Evolutionary conservation across 345 rosid genomes (phyloP).

Genomic region (Citrus mangshanensis): DNA sequence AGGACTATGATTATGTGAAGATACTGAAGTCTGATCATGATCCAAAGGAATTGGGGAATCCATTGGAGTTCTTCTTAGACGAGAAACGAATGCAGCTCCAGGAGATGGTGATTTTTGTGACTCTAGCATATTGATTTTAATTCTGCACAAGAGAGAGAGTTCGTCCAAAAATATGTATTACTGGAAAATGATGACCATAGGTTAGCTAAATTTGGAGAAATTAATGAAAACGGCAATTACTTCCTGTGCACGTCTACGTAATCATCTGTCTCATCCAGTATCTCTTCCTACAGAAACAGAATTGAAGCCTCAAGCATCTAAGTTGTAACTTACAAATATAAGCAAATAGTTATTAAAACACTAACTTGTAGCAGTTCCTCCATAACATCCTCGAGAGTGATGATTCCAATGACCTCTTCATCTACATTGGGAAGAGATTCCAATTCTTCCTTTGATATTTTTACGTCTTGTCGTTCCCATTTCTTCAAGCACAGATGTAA

Average conservation of each 20-base stretch:
- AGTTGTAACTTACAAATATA: neutral
- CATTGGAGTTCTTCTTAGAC: constrained; percentile 23
- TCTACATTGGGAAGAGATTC: constrained; percentile 30
- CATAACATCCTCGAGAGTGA: constrained; percentile 90
- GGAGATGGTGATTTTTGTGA: constrained; percentile 42
- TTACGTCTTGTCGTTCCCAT: constrained; percentile 14
- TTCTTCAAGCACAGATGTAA: constrained; percentile 8
- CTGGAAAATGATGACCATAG: neutral
- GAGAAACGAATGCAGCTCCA: constrained; percentile 26
- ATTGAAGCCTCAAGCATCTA: neutral
- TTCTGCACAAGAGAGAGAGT: constrained; percentile 24
- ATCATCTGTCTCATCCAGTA: constrained; percentile 71
- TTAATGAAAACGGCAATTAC: constrained; percentile 21
- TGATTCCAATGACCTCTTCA: constrained; percentile 70
- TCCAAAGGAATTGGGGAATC: constrained; percentile 46
- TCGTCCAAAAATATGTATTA: neutral
- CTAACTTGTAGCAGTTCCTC: constrained; percentile 77
- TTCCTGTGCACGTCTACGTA: constrained; percentile 49
- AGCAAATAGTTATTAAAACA: neutral
- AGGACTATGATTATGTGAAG: constrained; percentile 42
- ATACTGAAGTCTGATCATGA: constrained; percentile 35
- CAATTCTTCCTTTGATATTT: constrained; percentile 21
- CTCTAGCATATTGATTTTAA: constrained; percentile 51
- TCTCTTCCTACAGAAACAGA: constrained; percentile 57
- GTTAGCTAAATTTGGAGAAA: neutral